A percentile compares a stretch with the other conserved stretches of the same genome.
Evolutionary conservation across 2,329 filamentous ascomycete species (phyloP).

Genomic region (Knufia fluminis): DNA sequence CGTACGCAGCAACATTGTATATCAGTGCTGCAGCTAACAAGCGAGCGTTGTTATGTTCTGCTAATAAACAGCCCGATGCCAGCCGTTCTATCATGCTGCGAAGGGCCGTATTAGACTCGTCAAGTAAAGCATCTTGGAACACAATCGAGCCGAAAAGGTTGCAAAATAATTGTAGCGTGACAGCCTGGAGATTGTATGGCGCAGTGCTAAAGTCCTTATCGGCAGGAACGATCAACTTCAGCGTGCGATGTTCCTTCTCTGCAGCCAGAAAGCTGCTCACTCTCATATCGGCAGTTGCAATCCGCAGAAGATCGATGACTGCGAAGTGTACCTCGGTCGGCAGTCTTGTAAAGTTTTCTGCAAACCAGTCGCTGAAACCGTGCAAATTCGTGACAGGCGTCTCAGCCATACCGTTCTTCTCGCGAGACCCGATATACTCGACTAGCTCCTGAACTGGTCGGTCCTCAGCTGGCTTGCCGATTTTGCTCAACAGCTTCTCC

Average conservation of each 20-base stretch:
- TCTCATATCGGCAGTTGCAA: conserved; percentile 66
- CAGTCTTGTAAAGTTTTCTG: conserved; percentile 45
- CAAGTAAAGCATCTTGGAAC: conserved; percentile 46
- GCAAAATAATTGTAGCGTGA: conserved; percentile 72
- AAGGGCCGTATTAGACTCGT: conserved; percentile 27
- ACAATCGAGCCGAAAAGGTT: conserved; percentile 73
- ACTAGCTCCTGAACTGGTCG: conserved; percentile 55
- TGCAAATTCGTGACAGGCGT: conserved; percentile 62
- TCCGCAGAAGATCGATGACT: conserved; percentile 73
- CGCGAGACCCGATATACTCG: conserved; percentile 58
- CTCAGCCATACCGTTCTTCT: conserved; percentile 43
- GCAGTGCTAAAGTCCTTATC: conserved; percentile 45
- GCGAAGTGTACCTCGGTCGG: conserved; percentile 63
- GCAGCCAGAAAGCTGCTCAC: conserved; percentile 76
- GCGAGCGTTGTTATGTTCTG: conserved; percentile 65
- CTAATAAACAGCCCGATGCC: conserved; percentile 68
- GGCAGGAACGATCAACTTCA: conserved; percentile 49
- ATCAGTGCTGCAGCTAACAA: conserved; percentile 74
- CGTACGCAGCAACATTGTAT: conserved; percentile 68
- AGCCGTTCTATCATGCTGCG: conserved; percentile 44
- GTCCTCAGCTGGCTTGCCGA: conserved; percentile 54
- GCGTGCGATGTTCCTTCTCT: conserved; percentile 56
- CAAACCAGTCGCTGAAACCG: conserved; percentile 54
- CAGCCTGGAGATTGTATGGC: conserved; percentile 74
- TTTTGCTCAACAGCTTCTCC: conserved; percentile 69